Percentiles rank a stretch among this genome's conserved stretches.
phyloP scores from a whole-genome alignment of 768 basidiomycete genomes.

The Suillus spraguei region DNA sequence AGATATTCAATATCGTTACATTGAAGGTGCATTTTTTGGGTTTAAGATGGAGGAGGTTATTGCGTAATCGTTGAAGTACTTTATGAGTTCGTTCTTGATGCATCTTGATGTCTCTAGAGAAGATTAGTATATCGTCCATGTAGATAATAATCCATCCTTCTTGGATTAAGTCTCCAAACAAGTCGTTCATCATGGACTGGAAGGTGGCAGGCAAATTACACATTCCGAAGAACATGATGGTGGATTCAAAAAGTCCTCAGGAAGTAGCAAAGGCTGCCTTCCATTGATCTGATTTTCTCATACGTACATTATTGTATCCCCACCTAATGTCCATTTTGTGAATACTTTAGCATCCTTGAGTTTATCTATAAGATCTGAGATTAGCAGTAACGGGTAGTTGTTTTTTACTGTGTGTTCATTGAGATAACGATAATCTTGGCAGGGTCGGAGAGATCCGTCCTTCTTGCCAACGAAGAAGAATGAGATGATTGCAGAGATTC shows the following conservation, averaged over 20 bases:
- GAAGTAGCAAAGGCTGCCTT: not conserved
- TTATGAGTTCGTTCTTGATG: slow-evolving; percentile 15
- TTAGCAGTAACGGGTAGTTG: not conserved
- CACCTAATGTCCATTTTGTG: slow-evolving; percentile 16
- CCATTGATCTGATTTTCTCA: not conserved
- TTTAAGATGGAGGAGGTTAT: slow-evolving; percentile 36
- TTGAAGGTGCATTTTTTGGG: not conserved
- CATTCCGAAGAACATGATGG: slow-evolving; percentile 14
- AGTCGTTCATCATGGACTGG: slow-evolving; percentile 34
- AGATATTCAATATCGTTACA: not conserved
- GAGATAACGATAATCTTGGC: not conserved
- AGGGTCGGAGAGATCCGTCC: not conserved
- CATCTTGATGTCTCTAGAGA: slow-evolving; percentile 5
- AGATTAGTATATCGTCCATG: no score
- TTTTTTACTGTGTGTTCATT: slow-evolving; percentile 15
- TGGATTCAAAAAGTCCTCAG: not conserved
- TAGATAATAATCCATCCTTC: no score
- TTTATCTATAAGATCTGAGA: slow-evolving; percentile 15
- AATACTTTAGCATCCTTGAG: slow-evolving; percentile 17
- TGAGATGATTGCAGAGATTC: slow-evolving; percentile 22
- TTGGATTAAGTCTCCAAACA: slow-evolving; percentile 3
- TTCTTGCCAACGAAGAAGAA: slow-evolving; percentile 16
- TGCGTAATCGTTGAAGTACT: slow-evolving; percentile 31
- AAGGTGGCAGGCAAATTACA: slow-evolving; percentile 21
- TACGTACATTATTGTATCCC: not conserved